These are phyloP conservation scores for Micractinium sp. DNA, from an alignment of 139 green algal genomes.

Conservation along the genomic window DNA sequence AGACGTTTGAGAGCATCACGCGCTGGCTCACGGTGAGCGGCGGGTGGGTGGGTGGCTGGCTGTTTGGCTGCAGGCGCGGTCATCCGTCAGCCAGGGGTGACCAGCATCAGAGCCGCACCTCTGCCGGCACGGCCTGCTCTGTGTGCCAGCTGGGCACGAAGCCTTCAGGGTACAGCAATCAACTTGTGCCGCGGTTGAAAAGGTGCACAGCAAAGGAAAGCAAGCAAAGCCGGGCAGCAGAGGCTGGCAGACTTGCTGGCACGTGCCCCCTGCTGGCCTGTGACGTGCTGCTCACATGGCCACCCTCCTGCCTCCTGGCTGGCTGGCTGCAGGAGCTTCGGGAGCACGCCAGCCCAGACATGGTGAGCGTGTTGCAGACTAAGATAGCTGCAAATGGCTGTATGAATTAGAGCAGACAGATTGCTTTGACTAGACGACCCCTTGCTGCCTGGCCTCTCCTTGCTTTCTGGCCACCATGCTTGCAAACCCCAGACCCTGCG, in stretches of 20 bases:
- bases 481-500: too few relatives aligned
- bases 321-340: constrained; percentile 80
- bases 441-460: background rate
- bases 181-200: background rate
- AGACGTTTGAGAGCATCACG: constrained; percentile 94
- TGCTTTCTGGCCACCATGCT: too few relatives aligned
- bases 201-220: background rate
- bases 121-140: too few relatives aligned
- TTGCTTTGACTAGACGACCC: background rate
- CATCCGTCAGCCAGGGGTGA: background rate
- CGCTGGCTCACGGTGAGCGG: constrained; percentile 81
- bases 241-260: too few relatives aligned
- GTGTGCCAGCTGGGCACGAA: too few relatives aligned
- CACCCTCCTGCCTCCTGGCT: background rate
- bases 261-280: background rate
- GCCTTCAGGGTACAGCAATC: too few relatives aligned
- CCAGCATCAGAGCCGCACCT: background rate
- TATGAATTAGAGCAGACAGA: background rate
- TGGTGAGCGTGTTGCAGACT: constrained; percentile 84
- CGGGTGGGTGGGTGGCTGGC: background rate
- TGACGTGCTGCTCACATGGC: background rate
- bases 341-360: constrained; percentile 95
- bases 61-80: background rate
- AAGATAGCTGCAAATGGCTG: background rate
- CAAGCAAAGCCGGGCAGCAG: background rate